These are phyloP conservation scores for Cyclotella atomus DNA, from an alignment of 108 stramenopile species.

Conservation along the genomic window DNA sequence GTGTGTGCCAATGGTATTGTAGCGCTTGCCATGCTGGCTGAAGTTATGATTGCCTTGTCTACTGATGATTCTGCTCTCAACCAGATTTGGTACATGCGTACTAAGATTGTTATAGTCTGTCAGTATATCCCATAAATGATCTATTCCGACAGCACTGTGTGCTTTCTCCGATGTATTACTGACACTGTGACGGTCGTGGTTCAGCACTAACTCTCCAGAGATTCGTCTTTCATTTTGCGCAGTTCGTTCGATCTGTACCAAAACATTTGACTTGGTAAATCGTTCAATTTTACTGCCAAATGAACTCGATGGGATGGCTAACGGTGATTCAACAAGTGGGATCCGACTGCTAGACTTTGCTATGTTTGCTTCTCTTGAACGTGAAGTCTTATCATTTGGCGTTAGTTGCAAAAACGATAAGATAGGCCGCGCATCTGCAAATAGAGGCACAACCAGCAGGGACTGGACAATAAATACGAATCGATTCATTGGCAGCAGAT, in stretches of 20 bases:
- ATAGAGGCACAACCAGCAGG: too few relatives aligned
- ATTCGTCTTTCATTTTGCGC: constrained; percentile 86
- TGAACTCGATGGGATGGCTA: neutral
- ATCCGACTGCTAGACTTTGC: neutral
- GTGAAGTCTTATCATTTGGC: too few relatives aligned
- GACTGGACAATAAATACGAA: too few relatives aligned
- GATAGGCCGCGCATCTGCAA: too few relatives aligned
- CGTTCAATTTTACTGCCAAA: neutral
- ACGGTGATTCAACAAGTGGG: neutral
- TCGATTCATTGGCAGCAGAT: too few relatives aligned
- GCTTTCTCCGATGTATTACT: neutral
- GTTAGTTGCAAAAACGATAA: too few relatives aligned
- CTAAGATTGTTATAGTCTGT: constrained; percentile 76
- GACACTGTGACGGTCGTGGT: neutral
- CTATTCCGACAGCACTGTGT: constrained; percentile 26
- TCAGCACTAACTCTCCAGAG: constrained; percentile 75
- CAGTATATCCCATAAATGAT: constrained; percentile 67
- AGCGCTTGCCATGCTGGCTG: too few relatives aligned
- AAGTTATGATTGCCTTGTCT: too few relatives aligned
- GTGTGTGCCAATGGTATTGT: constrained; percentile 35
- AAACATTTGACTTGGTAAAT: constrained; percentile 41
- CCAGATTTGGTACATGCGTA: constrained; percentile 72
- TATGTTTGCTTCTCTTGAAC: too few relatives aligned
- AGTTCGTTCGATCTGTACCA: constrained; percentile 86
- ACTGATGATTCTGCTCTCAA: constrained; percentile 49